Evolutionary conservation across 371 early-diverging fungal species (phyloP), one percentile per base, ranked within the genome.

Genomic region (Rhizopus delemar): DNA sequence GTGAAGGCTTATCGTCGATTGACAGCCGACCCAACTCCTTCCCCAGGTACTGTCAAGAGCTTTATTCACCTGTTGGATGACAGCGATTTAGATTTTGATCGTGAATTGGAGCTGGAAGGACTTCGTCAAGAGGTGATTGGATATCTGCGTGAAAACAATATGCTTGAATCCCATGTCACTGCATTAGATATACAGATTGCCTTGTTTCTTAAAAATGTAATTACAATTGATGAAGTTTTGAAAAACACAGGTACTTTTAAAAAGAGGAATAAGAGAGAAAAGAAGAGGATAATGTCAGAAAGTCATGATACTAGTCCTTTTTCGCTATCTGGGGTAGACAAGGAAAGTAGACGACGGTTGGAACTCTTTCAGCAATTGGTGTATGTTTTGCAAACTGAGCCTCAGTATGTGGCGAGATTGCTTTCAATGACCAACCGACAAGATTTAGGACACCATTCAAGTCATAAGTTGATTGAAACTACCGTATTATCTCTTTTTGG

Each of bases 151-250:
- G 96, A 97, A 61, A 98, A 96, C 75, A 88, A 88, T 46, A 79
- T 84, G 41, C 74, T 90, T 11, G 96, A 97, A 60, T 75, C 81
- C 1, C 85, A 92, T 43, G 75, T 99, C 22, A 95, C 87, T 59
- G 89, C 91, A 16, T 80, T 98, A 3, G 99, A 99, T 66, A 89
- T 93, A 57, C 97, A 97, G 71, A 97, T 99, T 60, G 93, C 97
- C 11, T 82, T 99, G n/a, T 86, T 99, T 15, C 89, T 99, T 34
- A 90, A 94, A 62, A 99, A 99, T 75, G 92, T 93, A 50, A 93
- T 97, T 55, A 86, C 94, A 11, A 75, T 99, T 39, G 95, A 96
- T 34, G 96, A 96, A 66, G 93, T 96, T 4, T 71, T 90, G 55
- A 88, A 86, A 51, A 77, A 74, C 4, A 83, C 81, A 5, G 73